Evolutionary conservation across 805 yeast species (phyloP).

Genomic region (Saturnispora ahearnii): DNA sequence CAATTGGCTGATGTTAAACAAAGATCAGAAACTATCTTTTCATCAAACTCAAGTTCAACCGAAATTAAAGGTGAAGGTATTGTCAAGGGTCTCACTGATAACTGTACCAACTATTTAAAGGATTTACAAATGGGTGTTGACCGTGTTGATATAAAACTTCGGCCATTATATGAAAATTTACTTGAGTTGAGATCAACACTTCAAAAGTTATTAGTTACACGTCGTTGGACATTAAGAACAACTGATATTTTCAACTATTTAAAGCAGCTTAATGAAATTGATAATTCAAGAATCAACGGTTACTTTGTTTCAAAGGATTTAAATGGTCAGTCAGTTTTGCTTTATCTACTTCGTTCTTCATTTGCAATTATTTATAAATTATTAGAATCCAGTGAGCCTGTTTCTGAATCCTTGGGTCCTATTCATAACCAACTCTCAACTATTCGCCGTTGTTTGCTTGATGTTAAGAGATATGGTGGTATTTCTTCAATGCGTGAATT

Average conservation of each 20-base stretch:
- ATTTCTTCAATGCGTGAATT: slow-evolving; percentile 78
- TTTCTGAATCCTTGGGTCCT: slow-evolving; percentile 86
- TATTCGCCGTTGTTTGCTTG: slow-evolving; percentile 80
- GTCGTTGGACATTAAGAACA: slow-evolving; percentile 96
- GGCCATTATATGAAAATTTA: slow-evolving; percentile 54
- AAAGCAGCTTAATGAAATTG: slow-evolving; percentile 62
- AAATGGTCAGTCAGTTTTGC: slow-evolving; percentile 51
- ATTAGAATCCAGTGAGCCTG: slow-evolving; percentile 89
- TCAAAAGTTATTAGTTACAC: slow-evolving; percentile 78
- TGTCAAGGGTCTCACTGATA: slow-evolving; percentile 70
- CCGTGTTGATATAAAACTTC: slow-evolving; percentile 41
- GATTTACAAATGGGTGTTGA: slow-evolving; percentile 49
- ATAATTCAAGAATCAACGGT: slow-evolving; percentile 59
- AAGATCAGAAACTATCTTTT: slow-evolving; percentile 15
- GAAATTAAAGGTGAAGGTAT: slow-evolving; percentile 35
- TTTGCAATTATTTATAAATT: slow-evolving; percentile 85
- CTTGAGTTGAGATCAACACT: slow-evolving; percentile 59
- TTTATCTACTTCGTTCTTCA: slow-evolving; percentile 81
- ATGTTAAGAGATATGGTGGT: slow-evolving; percentile 89
- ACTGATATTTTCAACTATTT: slow-evolving; percentile 87
- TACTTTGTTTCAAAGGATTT: slow-evolving; percentile 35
- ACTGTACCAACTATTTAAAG: slow-evolving; percentile 63
- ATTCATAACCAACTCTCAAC: slow-evolving; percentile 90
- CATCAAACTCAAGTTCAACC: slow-evolving; percentile 13
- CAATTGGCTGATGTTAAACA: slow-evolving; percentile 19